Percentiles rank a stretch among this genome's conserved stretches.
Evolutionary conservation across 805 yeast species (phyloP).

Genomic region (Barnettozyma salicaria): DNA sequence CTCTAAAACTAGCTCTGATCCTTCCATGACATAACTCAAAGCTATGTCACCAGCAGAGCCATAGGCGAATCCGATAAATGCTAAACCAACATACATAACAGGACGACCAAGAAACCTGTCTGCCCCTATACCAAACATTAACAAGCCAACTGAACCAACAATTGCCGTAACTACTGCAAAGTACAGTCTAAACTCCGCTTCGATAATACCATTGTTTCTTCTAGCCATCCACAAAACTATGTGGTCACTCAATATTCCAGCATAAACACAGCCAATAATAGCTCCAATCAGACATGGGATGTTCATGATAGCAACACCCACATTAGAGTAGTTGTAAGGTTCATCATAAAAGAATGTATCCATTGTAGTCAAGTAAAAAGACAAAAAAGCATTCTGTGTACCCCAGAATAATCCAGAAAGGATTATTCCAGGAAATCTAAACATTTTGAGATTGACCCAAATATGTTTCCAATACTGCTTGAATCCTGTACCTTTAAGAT

Average conservation of each 20-base stretch:
- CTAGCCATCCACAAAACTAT: slow-evolving; percentile 58
- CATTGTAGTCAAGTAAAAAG: slow-evolving; percentile 70
- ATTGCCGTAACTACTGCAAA: slow-evolving; percentile 50
- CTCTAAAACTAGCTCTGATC: slow-evolving; percentile 64
- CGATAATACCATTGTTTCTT: slow-evolving; percentile 53
- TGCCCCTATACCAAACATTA: slow-evolving; percentile 63
- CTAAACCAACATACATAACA: slow-evolving; percentile 53
- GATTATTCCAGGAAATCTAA: slow-evolving; percentile 58
- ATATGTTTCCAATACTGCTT: slow-evolving; percentile 57
- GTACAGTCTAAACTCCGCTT: slow-evolving; percentile 60
- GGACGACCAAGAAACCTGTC: slow-evolving; percentile 48
- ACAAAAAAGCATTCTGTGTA: slow-evolving; percentile 66
- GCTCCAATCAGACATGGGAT: slow-evolving; percentile 66
- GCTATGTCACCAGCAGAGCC: slow-evolving; percentile 70
- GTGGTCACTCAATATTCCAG: slow-evolving; percentile 54
- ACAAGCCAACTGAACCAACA: slow-evolving; percentile 55
- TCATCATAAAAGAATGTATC: slow-evolving; percentile 58
- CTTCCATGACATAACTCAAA: slow-evolving; percentile 62
- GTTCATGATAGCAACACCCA: slow-evolving; percentile 71
- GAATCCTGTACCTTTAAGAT: slow-evolving; percentile 57
- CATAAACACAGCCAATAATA: slow-evolving; percentile 56
- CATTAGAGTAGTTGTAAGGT: slow-evolving; percentile 61
- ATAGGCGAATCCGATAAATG: slow-evolving; percentile 61
- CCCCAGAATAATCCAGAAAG: slow-evolving; percentile 76
- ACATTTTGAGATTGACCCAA: slow-evolving; percentile 45